Evolutionary conservation across 192 early-diverging fungal species (phyloP), one percentile per base, ranked within the genome.

Genomic region (Gigaspora rosea): DNA sequence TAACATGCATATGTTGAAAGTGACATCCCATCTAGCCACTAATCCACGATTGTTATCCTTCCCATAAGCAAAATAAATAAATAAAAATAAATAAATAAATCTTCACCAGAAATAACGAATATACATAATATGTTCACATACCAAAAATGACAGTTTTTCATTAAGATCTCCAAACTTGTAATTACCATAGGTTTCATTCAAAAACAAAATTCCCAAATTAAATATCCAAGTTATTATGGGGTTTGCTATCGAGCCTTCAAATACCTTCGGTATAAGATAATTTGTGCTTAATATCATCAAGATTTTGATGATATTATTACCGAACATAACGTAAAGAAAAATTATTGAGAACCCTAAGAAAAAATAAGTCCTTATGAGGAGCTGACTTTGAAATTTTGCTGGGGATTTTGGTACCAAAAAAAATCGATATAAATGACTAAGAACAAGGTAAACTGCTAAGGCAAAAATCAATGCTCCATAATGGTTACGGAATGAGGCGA

Each of bases 1-100:
- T 8, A 99, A 88, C 85, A 95, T 91, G 3, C 86, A 88, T 67
- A 98, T 91, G 79, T 98, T 98, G 85, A 97, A 97, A 6, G 90
- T 91, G 33, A 96, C 82, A 76, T 92, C 86, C 97, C 97, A 99
- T 49, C 96, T 88, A 12, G 84, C 81, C 80, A 91, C 81, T 16
- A 97, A 73, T 7, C 96, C 97, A 9, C 79, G 82, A 76, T 88
- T 84, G 10, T 71, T 48, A 79, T 98, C 95, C 91, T 88, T 48
- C 13, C 22, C 48, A 0, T 52, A 51, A 48, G 27, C 69, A n/a
- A 13, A 76, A 9, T n/a, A 51, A 3, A n/a, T n/a, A 52, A 16
- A n/a, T 58, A 22, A 83, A 11, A 83, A 11, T 61, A 52, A 57
- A 36, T 16, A 46, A 32, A 48, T 16, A 36, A 33, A 63, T 15